Base-by-base conservation (phyloP, 768 basidiomycete genomes). In the Cystobasidium onofrii region DNA sequence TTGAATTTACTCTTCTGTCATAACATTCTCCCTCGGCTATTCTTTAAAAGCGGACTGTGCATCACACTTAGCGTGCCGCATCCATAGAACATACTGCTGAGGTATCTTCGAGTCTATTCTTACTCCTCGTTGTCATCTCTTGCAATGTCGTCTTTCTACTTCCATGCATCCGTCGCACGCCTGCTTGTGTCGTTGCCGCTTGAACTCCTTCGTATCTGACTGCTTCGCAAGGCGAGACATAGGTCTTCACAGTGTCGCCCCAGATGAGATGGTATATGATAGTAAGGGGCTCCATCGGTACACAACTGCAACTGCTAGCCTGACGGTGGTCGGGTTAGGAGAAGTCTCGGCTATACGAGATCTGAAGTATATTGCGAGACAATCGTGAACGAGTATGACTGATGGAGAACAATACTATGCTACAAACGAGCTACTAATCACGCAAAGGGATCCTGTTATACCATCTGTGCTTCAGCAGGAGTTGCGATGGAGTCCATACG, bases 11-110 rank as follows among this genome's bases (percentile, higher is more conserved):
- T 39, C 27, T 25, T 61, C 18, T 61, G 60, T 33, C 31, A 61
- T 61, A 33, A 61, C 13, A 61, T 15, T 33, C 18, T 57, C 18
- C 60, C 36, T 61, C 23, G 60, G 60, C 60, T 39, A 50, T 50
- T 50, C 46, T 60, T 29, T 27, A 60, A 60, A 60, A 60, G 57
- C 57, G 57, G 57, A 60, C 57, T 60, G 57, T 60, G 33, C 57
- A 17, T 50, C 46, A 20, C 25, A 27, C 57, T 27, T 34, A 60
- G 57, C 57, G 25, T 60, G 29, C 57, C 57, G 57, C 57, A 34
- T 27, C 57, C 20, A 50, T 50, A 50, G 46, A 50, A 50, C 46
- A 50, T 50, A 15, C 46, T 50, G 46, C 46, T 50, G 46, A 50
- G 46, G 46, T 50, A 50, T 50, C 46, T 50, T 50, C 57, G 29